Evolutionary conservation across 2,329 filamentous ascomycete species (phyloP).

Genomic region (Zalaria obscura): DNA sequence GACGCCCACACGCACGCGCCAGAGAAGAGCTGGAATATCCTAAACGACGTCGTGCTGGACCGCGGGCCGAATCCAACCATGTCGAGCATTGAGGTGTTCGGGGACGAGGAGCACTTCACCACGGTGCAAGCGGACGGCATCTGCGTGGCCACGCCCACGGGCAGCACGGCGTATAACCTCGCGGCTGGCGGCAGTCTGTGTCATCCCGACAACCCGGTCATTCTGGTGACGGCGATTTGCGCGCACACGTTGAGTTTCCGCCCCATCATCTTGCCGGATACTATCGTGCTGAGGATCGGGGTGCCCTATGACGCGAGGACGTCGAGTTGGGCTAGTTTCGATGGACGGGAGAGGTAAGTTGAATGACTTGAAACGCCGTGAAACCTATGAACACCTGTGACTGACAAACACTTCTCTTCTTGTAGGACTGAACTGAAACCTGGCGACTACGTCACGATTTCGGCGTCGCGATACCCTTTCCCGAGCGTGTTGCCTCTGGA

Average conservation of each 20-base stretch:
- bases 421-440: conserved; percentile 45
- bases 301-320: conserved; percentile 90
- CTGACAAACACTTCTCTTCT: not conserved
- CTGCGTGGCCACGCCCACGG: conserved; percentile 87
- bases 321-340: conserved; percentile 93
- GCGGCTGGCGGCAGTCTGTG: conserved; percentile 90
- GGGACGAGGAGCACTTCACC: conserved; percentile 90
- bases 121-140: conserved; percentile 86
- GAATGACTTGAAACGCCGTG: conserved; percentile 68
- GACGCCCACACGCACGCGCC: conserved; percentile 75
- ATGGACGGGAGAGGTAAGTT: conserved; percentile 74
- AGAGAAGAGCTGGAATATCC: conserved; percentile 72
- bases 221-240: conserved; percentile 86
- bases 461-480: conserved; percentile 67
- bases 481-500: conserved; percentile 51
- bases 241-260: conserved; percentile 90
- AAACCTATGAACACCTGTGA: not conserved
- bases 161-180: conserved; percentile 89
- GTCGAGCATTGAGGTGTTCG: conserved; percentile 84
- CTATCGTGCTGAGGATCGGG: conserved; percentile 80
- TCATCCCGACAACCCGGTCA: conserved; percentile 92
- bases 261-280: conserved; percentile 92
- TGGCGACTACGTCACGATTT: conserved; percentile 75
- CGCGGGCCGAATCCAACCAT: conserved; percentile 88
- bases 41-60: conserved; percentile 96